Evolutionary conservation across 2,329 filamentous ascomycete genomes (phyloP).

Genomic region (Colletotrichum eremochloae): DNA sequence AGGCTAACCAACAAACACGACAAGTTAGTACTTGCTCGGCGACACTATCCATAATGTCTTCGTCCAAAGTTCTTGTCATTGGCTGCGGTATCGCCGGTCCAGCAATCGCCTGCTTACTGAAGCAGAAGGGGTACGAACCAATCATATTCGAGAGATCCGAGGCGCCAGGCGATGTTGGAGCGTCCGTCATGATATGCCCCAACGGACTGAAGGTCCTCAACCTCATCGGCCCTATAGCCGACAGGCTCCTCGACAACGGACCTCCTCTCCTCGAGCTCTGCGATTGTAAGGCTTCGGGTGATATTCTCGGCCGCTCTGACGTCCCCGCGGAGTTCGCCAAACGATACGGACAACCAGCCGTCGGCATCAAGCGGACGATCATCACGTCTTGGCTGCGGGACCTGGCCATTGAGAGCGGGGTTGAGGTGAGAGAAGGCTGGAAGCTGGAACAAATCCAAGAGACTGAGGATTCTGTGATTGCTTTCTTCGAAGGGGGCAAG

Average conservation of each 20-base stretch:
- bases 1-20: no score
- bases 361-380: conserved; percentile 44
- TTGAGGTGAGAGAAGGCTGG: conserved; percentile 47
- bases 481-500: conserved; percentile 43
- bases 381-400: conserved; percentile 43
- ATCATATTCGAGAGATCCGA: conserved; percentile 47
- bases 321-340: conserved; percentile 41
- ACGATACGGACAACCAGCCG: conserved; percentile 44
- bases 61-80: conserved; percentile 43
- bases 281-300: conserved; percentile 42
- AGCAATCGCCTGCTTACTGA: conserved; percentile 44
- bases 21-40: no score
- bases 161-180: conserved; percentile 45
- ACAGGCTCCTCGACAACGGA: conserved; percentile 22
- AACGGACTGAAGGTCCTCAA: conserved; percentile 47
- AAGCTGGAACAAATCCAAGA: conserved; percentile 44
- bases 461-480: conserved; percentile 43
- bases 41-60: conserved; percentile 11
- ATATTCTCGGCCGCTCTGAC: conserved; percentile 43
- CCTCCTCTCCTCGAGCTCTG: conserved; percentile 42
- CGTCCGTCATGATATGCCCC: conserved; percentile 46
- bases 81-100: conserved; percentile 47
- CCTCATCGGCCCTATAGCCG: conserved; percentile 39
- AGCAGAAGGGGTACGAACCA: conserved; percentile 46
- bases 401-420: conserved; percentile 36